phyloP scores from a whole-genome alignment of 1,284 basidiomycete species.

The Stygiomarasmius scandens region DNA sequence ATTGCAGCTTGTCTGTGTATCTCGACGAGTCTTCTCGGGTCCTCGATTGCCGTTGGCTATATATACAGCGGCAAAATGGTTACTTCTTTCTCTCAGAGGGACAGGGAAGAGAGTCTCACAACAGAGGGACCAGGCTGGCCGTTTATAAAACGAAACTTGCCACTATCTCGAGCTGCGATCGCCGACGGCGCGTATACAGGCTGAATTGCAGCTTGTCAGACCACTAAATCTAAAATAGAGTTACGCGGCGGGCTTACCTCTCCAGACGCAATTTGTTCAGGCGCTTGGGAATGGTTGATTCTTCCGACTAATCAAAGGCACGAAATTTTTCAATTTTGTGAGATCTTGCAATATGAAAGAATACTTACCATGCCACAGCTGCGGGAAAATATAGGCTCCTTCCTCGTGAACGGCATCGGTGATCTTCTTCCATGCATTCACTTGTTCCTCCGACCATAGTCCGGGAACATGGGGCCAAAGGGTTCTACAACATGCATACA shows the following conservation, averaged over 20 bases:
- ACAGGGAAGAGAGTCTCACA: not conserved
- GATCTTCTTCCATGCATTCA: conserved; percentile 40
- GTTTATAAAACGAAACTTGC: conserved; percentile 26
- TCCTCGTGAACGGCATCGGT: conserved; percentile 37
- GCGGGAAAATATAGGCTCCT: conserved; percentile 36
- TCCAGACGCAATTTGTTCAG: conserved; percentile 36
- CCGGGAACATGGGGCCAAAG: conserved; percentile 43
- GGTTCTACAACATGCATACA: too few species aligned
- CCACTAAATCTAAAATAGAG: conserved; percentile 35
- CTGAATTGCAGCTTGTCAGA: not conserved
- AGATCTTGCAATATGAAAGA: not conserved
- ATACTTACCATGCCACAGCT: conserved; percentile 39
- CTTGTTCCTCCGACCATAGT: conserved; percentile 39
- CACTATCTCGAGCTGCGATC: conserved; percentile 24
- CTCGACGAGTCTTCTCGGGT: conserved; percentile 42
- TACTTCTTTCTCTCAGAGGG: not conserved
- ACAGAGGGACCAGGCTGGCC: not conserved
- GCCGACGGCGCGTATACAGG: conserved; percentile 21
- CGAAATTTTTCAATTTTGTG: not conserved
- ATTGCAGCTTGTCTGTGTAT: conserved; percentile 53
- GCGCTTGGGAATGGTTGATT: conserved; percentile 36
- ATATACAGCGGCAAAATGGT: not conserved
- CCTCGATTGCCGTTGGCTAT: conserved; percentile 43
- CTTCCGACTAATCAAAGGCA: conserved; percentile 32
- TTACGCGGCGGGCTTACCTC: conserved; percentile 26